Base-by-base conservation (phyloP, 1,284 basidiomycete genomes). In the Pterulicium gracile region DNA sequence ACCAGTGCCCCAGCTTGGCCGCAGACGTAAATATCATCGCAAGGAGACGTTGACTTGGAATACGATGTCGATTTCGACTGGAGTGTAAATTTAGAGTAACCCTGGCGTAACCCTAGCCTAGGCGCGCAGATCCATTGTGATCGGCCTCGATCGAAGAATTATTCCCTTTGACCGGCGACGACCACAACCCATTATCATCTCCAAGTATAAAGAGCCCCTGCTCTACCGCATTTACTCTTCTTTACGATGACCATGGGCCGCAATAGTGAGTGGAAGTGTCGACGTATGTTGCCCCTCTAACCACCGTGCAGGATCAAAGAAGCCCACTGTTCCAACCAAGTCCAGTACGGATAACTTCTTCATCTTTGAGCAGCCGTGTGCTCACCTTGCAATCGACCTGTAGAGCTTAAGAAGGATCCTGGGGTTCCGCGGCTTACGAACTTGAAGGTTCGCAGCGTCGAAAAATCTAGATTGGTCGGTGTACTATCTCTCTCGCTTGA, bases 361-460 rank as follows among this genome's bases (percentile, higher is more conserved):
- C 7, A 13, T 39, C 36, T 39, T 18, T n/a, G n/a, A n/a, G n/a
- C n/a, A 18, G 15, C 7, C 36, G 5, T 39, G 5, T 39, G n/a
- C 15, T 17, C 36, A n/a, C n/a, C n/a, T n/a, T 39, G 36, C n/a
- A 10, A 5, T 39, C 4, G n/a, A 4, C 15, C 15, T 52, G 0
- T 48, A 88, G 86, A 83, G 56, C 65, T 88, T 24, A 88, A 85
- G 65, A 89, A 88, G 57, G 88, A 90, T 59, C 83, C 84, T 39
- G 88, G 87, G 14, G 67, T 92, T 0, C 88, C 88, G 3, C 79
- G 79, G 55, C 70, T 91, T 0, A 83, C 82, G 12, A 70, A 76
- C 65, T 62, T 87, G 46, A 85, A 80, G 64, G 62, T 74, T 45
- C 67, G 73, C 50, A 74, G 77, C 68, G 70, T 70, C 46, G 71